These are phyloP conservation scores for Penicillium sp. DNA, from an alignment of 2,329 filamentous ascomycete genomes.

Conservation along the genomic window DNA sequence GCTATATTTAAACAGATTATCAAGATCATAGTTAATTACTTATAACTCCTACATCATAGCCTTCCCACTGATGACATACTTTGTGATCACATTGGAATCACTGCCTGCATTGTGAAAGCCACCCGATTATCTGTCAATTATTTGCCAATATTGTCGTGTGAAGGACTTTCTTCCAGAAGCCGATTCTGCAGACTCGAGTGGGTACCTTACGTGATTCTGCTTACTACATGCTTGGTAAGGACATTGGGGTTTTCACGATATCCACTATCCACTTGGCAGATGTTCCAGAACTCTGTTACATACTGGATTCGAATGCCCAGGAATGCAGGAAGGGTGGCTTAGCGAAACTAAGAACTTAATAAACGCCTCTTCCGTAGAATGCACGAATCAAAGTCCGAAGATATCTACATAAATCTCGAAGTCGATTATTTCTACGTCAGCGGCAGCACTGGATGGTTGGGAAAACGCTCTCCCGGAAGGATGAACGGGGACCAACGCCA, in stretches of 20 bases:
- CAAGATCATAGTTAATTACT: not conserved
- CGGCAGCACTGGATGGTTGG: not conserved
- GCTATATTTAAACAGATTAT: not conserved
- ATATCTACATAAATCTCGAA: not conserved
- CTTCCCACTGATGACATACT: not conserved
- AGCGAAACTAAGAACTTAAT: not conserved
- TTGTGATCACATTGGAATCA: too few relatives aligned
- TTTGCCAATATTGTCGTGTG: too few relatives aligned
- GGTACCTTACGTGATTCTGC: not conserved
- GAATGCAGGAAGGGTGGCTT: not conserved
- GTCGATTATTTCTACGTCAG: not conserved
- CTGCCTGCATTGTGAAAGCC: too few relatives aligned
- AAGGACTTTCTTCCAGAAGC: not conserved
- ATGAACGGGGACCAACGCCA: not conserved
- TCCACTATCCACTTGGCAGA: not conserved
- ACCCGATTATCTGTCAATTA: not conserved
- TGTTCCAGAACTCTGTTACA: not conserved
- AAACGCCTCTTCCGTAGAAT: not conserved
- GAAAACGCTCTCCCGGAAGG: conserved; percentile 1
- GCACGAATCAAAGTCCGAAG: not conserved
- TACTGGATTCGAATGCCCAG: not conserved
- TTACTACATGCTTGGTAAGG: conserved; percentile 2
- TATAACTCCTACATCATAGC: not conserved
- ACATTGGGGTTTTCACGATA: not conserved
- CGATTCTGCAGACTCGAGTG: not conserved